Base-by-base conservation (phyloP, 768 basidiomycete species). In the Tylopilus plumbeoviolaceoides region DNA sequence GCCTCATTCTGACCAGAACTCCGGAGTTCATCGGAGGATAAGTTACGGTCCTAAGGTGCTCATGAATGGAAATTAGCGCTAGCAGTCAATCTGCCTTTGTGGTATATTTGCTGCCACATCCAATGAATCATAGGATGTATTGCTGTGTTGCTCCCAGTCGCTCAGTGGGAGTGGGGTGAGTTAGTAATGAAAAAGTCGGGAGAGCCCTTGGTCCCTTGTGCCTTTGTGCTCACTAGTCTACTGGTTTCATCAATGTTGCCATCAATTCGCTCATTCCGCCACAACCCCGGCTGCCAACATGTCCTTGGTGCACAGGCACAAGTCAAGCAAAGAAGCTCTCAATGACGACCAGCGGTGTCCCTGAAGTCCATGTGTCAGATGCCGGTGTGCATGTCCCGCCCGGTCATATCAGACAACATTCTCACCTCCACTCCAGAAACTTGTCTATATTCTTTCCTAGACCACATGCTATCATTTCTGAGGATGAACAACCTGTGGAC, bases 371-470 rank as follows among this genome's bases (percentile, higher is more conserved):
- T 14, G 54, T 55, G 12, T 31, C 53, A 3, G 64, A n/a, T n/a
- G n/a, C n/a, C n/a, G n/a, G n/a, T n/a, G n/a, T n/a, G n/a, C n/a
- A n/a, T n/a, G n/a, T n/a, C n/a, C n/a, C n/a, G n/a, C n/a, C n/a
- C n/a, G 54, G 64, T 20, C 69, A 70, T 9, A 66, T 50, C n/a
- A 64, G 76, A 42, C 60, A 76, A 41, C 91, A 93, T 68, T 71
- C 81, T 4, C 80, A 91, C 2, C 74, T 95, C 17, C 93, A 97
- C 64, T 94, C 93, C 0, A 83, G 93, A 42, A 98, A 98, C 63
- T 74, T 97, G 3, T 95, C 92, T 1, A 76, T 95, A 17, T 95
- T 87, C 77, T 97, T 97, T 61, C 94, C 94, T 15, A 80, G 84
- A 31, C 80, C 83, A 0, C 72, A 78, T 1, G 73, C 78, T 8